Evolutionary conservation across 2,329 filamentous ascomycete species (phyloP).

Genomic region (Niveomyces coronatus): DNA sequence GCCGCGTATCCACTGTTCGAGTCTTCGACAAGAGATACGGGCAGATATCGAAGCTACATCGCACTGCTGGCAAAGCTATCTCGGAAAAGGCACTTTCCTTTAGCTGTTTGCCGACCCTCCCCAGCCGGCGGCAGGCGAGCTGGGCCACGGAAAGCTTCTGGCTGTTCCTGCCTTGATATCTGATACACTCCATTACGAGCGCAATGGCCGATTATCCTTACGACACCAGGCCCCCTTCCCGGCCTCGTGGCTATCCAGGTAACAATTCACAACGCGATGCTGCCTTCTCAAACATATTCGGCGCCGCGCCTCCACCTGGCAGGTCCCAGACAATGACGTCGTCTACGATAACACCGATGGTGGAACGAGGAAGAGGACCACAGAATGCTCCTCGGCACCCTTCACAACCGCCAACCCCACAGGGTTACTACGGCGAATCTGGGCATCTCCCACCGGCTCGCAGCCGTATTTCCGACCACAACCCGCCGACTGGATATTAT

Average conservation of each 20-base stretch:
- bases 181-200: no score
- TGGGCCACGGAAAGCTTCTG: no score
- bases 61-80: no score
- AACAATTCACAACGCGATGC: constrained; percentile 72
- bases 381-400: constrained; percentile 49
- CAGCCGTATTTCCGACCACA: constrained; percentile 29
- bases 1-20: no score
- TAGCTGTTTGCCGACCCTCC: no score
- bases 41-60: no score
- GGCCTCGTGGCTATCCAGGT: constrained; percentile 39
- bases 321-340: constrained; percentile 94
- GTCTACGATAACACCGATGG: constrained; percentile 45
- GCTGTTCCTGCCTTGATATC: no score
- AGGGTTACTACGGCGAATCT: constrained; percentile 25
- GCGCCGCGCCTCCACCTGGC: constrained; percentile 71
- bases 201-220: constrained; percentile 54
- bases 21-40: no score
- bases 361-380: constrained; percentile 42
- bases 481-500: constrained; percentile 41
- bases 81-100: no score
- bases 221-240: constrained; percentile 36
- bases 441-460: constrained; percentile 18
- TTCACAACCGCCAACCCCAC: constrained; percentile 43
- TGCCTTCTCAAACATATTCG: constrained; percentile 94
- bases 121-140: no score